Percentiles rank a stretch among this genome's conserved stretches.
Evolutionary conservation across 2,329 filamentous ascomycete genomes (phyloP).

Genomic region (Didymella lethalis): DNA sequence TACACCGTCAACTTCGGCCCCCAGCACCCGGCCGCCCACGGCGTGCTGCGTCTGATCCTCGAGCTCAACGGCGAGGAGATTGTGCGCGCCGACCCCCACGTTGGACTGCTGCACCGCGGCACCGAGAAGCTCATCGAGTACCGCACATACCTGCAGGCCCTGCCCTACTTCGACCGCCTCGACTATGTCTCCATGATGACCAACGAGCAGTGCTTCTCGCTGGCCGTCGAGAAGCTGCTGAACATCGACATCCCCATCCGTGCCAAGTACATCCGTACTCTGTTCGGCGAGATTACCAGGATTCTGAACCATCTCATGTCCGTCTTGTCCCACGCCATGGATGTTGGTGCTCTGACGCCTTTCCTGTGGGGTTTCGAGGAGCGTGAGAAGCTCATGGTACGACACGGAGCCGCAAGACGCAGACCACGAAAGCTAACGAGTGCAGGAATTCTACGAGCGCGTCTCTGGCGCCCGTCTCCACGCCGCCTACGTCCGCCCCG

Average conservation of each 20-base stretch:
- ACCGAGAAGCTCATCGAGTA: constrained; percentile 99
- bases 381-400: constrained; percentile 98
- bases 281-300: constrained; percentile 95
- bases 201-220: constrained; percentile 96
- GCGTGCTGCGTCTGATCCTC: constrained; percentile 95
- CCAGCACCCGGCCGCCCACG: constrained; percentile 97
- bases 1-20: constrained; percentile 99
- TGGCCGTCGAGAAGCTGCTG: constrained; percentile 96
- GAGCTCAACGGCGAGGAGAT: constrained; percentile 99
- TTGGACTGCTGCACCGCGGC: constrained; percentile 92
- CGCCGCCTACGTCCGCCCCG: constrained; percentile 94
- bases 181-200: constrained; percentile 99
- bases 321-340: constrained; percentile 96
- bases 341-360: constrained; percentile 95
- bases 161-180: constrained; percentile 98
- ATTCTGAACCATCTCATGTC: constrained; percentile 98
- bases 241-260: constrained; percentile 95
- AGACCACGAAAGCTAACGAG: constrained; percentile 19
- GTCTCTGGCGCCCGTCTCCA: constrained; percentile 97
- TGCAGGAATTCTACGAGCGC: constrained; percentile 98
- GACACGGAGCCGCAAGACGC: neutral
- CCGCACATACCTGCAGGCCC: constrained; percentile 97
- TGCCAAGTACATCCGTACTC: constrained; percentile 94
- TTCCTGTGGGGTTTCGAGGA: constrained; percentile 99
- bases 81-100: constrained; percentile 93